Base-by-base conservation (phyloP, 2,329 filamentous ascomycete genomes). In the Meredithiella fracta region DNA sequence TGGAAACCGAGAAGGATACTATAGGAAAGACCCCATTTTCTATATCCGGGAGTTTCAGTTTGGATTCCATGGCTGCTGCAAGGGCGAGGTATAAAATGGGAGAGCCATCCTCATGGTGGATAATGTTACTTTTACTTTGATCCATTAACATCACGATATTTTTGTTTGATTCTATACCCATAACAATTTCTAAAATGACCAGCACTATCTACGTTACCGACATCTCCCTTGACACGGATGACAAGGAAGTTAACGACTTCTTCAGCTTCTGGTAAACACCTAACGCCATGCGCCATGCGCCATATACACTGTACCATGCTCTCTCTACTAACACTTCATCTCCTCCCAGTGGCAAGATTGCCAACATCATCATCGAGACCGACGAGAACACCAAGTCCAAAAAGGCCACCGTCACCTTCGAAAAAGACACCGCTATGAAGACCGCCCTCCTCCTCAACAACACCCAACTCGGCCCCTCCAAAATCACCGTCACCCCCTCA, bases 371-470 rank as follows among this genome's bases (percentile, higher is more conserved):
- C 58, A 78, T 96, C 65, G 86, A 81, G 26, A 71, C 82, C 37
- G 71, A 70, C 69, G 80, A 80, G 65, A 77, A 83, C 62, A 75
- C 78, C 62, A 53, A 53, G 26, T 34, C 29, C 11, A 88, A 96
- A 72, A 82, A 82, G 52, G 92, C 92, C 58, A 86, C 83, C n/a
- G 90, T 98, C 60, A 90, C 82, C 54, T 98, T 98, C 66, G 92
- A 97, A 72, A 96, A 96, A 75, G 83, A 91, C 68, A 94, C 91
- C 14, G 92, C 92, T 53, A 90, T 91, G 59, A 96, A 95, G 76
- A 98, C 92, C 22, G 92, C 92, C 25, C 85, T 96, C 42, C 85
- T 98, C 59, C 83, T 98, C 61, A 91, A 97, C 73, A 94, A 95
- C 76, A 98, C 92, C 54, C 86, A 94, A 71, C 85, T 98, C 53